Base-by-base conservation (phyloP, 164 flowering plant species). In the Piper betle region DNA sequence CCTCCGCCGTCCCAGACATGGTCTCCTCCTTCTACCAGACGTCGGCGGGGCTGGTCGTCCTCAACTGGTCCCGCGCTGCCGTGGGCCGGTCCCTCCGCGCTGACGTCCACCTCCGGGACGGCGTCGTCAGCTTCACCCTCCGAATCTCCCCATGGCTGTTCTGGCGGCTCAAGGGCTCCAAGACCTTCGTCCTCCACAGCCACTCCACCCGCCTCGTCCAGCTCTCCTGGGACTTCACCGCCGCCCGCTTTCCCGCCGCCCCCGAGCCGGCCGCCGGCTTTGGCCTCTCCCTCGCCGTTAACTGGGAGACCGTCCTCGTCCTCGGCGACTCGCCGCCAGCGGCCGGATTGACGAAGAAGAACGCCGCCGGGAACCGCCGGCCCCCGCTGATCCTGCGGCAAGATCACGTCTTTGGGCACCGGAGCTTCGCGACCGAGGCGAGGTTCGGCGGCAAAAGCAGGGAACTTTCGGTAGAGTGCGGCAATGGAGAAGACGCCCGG, bases 201-300 rank as follows among this genome's bases (percentile, higher is more conserved):
- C n/a, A n/a, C n/a, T 59, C 58, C 33, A 69, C 42, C 53, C 39
- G 67, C 62, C n/a, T n/a, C n/a, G 74, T 88, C 43, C 65, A 60
- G 10, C 52, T 87, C 61, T 84, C 54, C 33, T 91, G 89, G 89
- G 88, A 87, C 46, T 66, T 91, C 41, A 57, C 80, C 38, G 62
- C 66, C 38, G 87, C 85, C 66, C 75, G 66, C 55, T 87, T 86
- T 71, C 77, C 69, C 38, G 68, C 88, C 37, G 76, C 81, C 11
- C 82, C 89, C 37, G 96, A 86, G 58, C 96, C 97, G 55, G 59
- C 61, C 8, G 75, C 88, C 37, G 81, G 88, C 19, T 87, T 75
- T 77, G 86, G 69, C 75, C 42, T 91, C 54, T 84, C 84, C 42
- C 75, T 79, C 5, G 69, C 75, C 33, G 71, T 76, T 40, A 75